Evolutionary conservation across 441 rosid species (phyloP).

Genomic region (Aleurites moluccanus): DNA sequence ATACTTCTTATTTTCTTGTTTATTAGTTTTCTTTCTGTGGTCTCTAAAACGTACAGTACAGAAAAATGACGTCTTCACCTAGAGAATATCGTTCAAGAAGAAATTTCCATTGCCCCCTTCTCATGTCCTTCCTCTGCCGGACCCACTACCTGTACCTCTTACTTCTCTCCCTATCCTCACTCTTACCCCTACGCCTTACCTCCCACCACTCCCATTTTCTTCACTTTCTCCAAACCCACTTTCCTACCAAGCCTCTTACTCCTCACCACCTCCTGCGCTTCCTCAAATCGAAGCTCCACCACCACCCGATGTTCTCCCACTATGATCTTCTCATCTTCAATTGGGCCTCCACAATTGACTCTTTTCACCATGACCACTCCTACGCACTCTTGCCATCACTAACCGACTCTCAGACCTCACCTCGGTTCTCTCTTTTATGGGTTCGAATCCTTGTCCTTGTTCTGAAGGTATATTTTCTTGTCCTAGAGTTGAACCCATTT

Average conservation of each 20-base stretch:
- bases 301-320: conserved; percentile 69
- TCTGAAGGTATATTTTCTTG: conserved; percentile 87
- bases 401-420: conserved; percentile 54
- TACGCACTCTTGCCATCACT: conserved; percentile 61
- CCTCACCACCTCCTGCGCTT: conserved; percentile 54
- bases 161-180: conserved; percentile 57
- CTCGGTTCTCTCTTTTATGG: conserved; percentile 55
- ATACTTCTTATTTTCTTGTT: not conserved
- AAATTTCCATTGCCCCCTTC: conserved; percentile 26
- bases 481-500: conserved; percentile 61
- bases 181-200: conserved; percentile 62
- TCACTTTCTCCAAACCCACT: conserved; percentile 55
- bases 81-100: conserved; percentile 26
- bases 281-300: conserved; percentile 70
- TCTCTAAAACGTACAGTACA: not conserved
- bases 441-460: conserved; percentile 74
- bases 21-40: not conserved
- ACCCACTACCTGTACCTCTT: conserved; percentile 34
- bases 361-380: conserved; percentile 79
- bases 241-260: conserved; percentile 51
- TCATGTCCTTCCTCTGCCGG: conserved; percentile 49
- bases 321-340: conserved; percentile 71
- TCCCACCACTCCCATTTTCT: conserved; percentile 44
- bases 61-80: not conserved
- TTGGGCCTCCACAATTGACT: conserved; percentile 72